phyloP scores from a whole-genome alignment of 2,329 filamentous ascomycete species.

The Diaporthe nobilis region DNA sequence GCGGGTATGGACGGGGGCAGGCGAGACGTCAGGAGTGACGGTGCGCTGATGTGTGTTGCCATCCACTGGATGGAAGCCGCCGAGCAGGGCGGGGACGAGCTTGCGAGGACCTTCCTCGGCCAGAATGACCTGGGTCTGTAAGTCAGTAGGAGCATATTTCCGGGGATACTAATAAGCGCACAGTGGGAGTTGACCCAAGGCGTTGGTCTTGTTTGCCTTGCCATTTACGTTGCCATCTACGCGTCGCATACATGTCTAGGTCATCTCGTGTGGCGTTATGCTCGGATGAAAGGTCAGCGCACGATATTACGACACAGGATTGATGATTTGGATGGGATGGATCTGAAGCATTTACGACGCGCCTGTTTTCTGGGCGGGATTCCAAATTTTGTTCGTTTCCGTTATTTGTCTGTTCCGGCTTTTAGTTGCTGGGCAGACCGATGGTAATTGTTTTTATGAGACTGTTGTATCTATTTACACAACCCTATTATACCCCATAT shows the following conservation, averaged over 20 bases:
- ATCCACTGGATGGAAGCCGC: conserved; percentile 98
- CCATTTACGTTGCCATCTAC: conserved; percentile 17
- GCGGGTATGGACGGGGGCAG: conserved; percentile 47
- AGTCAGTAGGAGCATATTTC: not conserved
- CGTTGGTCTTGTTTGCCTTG: conserved; percentile 1
- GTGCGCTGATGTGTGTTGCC: conserved; percentile 91
- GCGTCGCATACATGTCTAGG: conserved; percentile 11
- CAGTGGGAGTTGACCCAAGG: not conserved
- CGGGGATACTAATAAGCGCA: not conserved
- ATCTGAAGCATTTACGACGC: conserved; percentile 22
- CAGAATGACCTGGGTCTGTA: conserved; percentile 59
- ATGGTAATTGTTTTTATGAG: conserved; percentile 12
- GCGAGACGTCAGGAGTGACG: conserved; percentile 77
- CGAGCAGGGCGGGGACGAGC: conserved; percentile 85
- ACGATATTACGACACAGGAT: conserved; percentile 22
- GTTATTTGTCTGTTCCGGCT: conserved; percentile 2
- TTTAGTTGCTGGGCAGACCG: conserved; percentile 21
- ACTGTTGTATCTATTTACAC: conserved; percentile 26
- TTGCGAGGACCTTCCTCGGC: conserved; percentile 85
- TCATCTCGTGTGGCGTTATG: not conserved
- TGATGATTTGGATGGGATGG: conserved; percentile 2
- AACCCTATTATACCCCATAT: conserved; percentile 33
- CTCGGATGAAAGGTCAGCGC: conserved; percentile 1
- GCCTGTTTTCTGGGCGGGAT: not conserved
- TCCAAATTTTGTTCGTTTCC: not conserved